phyloP scores from a whole-genome alignment of 2,329 filamentous ascomycete species.

The Colletotrichum ledebouriae region DNA sequence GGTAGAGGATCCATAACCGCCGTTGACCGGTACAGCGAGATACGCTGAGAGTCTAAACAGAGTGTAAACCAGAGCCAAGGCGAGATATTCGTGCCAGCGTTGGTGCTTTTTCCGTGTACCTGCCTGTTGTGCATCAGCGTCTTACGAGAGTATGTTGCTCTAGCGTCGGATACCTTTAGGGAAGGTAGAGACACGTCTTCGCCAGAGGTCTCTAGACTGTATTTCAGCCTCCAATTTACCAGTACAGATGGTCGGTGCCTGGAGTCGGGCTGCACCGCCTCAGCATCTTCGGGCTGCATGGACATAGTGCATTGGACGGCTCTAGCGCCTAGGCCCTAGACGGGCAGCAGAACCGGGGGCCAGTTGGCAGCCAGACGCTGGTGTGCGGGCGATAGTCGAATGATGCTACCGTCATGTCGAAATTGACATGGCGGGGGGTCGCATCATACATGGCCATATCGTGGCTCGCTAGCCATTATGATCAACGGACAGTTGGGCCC shows the following conservation, averaged over 20 bases:
- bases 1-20: slow-evolving; percentile 9
- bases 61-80: slow-evolving; percentile 14
- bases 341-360: slow-evolving; percentile 3
- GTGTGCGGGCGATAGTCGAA: slow-evolving; percentile 35
- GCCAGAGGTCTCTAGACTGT: slow-evolving; percentile 12
- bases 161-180: slow-evolving; percentile 4
- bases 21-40: slow-evolving; percentile 11
- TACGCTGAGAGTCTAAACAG: slow-evolving; percentile 17
- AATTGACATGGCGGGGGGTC: slow-evolving; percentile 39
- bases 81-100: slow-evolving; percentile 11
- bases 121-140: slow-evolving; percentile 32
- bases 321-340: slow-evolving; percentile 32
- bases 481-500: slow-evolving; percentile 27
- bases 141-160: slow-evolving; percentile 35
- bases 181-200: neutral
- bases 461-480: slow-evolving; percentile 34
- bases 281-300: slow-evolving; percentile 1
- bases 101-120: slow-evolving; percentile 17
- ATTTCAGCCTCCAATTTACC: neutral
- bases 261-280: slow-evolving; percentile 16
- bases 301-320: slow-evolving; percentile 25
- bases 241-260: neutral
- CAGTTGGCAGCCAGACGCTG: slow-evolving; percentile 28
- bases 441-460: slow-evolving; percentile 40
- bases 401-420: slow-evolving; percentile 39